Base-by-base conservation (phyloP, 2,329 filamentous ascomycete genomes). In the Ophiostoma sp. region DNA sequence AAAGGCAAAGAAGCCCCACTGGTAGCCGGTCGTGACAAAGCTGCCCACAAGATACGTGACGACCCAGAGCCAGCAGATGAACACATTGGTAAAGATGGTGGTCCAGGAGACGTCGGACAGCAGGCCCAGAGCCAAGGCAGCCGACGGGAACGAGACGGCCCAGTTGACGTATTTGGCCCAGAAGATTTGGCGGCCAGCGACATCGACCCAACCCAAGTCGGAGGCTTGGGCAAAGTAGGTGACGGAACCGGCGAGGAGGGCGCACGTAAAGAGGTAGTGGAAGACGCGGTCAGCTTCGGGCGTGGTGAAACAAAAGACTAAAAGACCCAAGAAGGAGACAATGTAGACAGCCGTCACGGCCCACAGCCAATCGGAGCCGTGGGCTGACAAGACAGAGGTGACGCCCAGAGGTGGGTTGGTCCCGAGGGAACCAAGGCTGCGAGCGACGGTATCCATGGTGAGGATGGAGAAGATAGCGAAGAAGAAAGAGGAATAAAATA, bases 1-100 rank as follows among this genome's bases (percentile, higher is more conserved):
- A 74, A 88, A 87, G 75, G 80, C 83, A 77, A 81, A 89, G 82
- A 87, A 89, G 8, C 87, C 87, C 87, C 87, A 89, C 79, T 88
- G 88, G 80, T 89, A 89, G 76, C 80, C 82, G 64, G 83, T 83
- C 6, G 77, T 73, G 3, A 85, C 87, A 79, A 84, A 85, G 69
- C 86, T 85, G 28, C 81, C 82, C 69, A 83, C 81, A 42, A 88
- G 82, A 77, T 88, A 88, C 22, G 81, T 80, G 76, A 88, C 76
- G 74, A 87, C 77, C 85, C 87, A 89, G 77, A 82, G 81, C 85
- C 86, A 87, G 15, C 83, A 78, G 33, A 87, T 80, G 75, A 82
- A 80, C 74, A 88, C 78, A 71, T 87, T 84, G 78, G 83, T 87
- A 72, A 85, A 52, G 74, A 88, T 88, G 36, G 85, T 88, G 22